Conservation (phyloP, 345 rosid genomes). For the Mercurialis annua region DNA sequence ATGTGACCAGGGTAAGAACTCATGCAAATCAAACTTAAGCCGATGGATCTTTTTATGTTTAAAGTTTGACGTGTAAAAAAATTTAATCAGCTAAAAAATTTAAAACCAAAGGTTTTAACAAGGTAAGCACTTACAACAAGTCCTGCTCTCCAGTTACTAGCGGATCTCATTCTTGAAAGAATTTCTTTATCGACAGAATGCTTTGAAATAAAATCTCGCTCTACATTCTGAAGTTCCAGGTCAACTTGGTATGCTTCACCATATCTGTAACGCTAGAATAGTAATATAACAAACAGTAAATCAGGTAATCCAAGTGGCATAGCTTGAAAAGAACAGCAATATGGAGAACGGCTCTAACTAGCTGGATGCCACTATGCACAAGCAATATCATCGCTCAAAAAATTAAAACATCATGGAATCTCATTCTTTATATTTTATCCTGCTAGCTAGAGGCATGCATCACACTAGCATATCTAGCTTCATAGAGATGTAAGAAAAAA, state of each 20-base stretch:
- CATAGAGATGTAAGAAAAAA: neutral
- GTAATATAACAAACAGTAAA: slow-evolving; percentile 11
- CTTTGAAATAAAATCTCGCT: slow-evolving; percentile 53
- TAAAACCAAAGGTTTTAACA: slow-evolving; percentile 6
- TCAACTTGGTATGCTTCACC: slow-evolving; percentile 78
- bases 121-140: slow-evolving; percentile 65
- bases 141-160: slow-evolving; percentile 62
- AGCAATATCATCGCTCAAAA: slow-evolving; percentile 3
- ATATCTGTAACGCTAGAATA: slow-evolving; percentile 80
- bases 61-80: neutral
- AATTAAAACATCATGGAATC: slow-evolving; percentile 1
- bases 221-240: slow-evolving; percentile 58
- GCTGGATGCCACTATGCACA: neutral
- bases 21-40: slow-evolving; percentile 9
- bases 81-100: neutral
- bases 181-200: slow-evolving; percentile 43
- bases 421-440: neutral
- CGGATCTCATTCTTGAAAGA: slow-evolving; percentile 56
- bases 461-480: neutral
- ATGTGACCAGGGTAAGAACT: neutral
- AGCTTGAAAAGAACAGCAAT: neutral
- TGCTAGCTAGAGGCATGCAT: neutral
- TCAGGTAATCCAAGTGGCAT: neutral
- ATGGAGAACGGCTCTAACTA: neutral
- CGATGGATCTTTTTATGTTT: neutral